Conservation (phyloP, 2,329 filamentous ascomycete genomes). For the Colletotrichum viniferum region DNA sequence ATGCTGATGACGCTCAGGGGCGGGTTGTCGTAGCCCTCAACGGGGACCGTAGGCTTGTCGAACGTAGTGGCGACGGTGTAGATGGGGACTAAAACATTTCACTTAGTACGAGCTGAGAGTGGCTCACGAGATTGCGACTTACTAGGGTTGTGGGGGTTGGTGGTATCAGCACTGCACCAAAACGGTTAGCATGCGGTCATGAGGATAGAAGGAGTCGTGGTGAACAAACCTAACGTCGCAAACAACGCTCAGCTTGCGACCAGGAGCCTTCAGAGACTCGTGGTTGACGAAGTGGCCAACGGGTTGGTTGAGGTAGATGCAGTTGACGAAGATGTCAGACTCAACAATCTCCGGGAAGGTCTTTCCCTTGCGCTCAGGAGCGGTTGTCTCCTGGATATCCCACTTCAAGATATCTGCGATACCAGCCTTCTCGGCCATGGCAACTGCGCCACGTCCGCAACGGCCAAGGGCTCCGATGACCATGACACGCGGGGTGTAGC, state of each 20-base stretch:
- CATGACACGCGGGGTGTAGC: conserved; percentile 73
- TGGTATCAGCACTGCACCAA: conserved; percentile 67
- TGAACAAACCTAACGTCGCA: conserved; percentile 81
- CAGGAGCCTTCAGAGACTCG: conserved; percentile 68
- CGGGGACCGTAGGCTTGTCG: conserved; percentile 81
- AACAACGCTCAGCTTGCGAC: conserved; percentile 78
- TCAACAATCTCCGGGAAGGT: conserved; percentile 81
- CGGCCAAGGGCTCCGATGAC: conserved; percentile 86
- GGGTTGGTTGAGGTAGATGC: conserved; percentile 78
- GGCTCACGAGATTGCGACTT: background rate
- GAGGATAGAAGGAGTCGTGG: conserved; percentile 69
- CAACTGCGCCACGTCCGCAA: conserved; percentile 84
- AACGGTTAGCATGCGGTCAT: background rate
- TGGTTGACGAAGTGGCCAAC: conserved; percentile 67
- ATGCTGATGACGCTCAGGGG: conserved; percentile 84
- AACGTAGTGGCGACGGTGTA: conserved; percentile 89
- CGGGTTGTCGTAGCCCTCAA: conserved; percentile 62
- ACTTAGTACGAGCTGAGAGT: background rate
- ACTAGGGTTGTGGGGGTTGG: conserved; percentile 66
- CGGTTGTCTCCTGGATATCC: conserved; percentile 80
- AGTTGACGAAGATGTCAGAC: conserved; percentile 81
- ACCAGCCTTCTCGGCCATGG: conserved; percentile 77
- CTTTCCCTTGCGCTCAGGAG: conserved; percentile 56
- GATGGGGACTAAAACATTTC: conserved; percentile 65
- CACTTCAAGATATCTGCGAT: conserved; percentile 61